These are phyloP conservation scores for Podospora conica DNA, from an alignment of 495 filamentous ascomycete species.

Conservation along the genomic window DNA sequence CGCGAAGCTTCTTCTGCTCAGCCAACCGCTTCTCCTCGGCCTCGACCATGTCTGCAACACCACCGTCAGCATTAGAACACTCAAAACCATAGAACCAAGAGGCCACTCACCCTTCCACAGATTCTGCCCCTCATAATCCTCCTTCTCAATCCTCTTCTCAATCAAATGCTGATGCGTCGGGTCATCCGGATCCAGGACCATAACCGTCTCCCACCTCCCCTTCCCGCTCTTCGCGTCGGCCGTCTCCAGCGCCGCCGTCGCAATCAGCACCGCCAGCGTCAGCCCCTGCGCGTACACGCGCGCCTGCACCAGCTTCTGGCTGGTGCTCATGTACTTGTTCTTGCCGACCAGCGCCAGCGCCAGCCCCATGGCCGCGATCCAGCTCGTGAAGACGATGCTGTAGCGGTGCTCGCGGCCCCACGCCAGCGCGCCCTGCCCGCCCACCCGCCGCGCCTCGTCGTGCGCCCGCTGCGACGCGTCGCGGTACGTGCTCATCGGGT, in stretches of 20 bases:
- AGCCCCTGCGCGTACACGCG: conserved; percentile 96
- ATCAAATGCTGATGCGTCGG: conserved; percentile 64
- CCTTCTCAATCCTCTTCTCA: conserved; percentile 64
- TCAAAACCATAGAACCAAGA: neutral
- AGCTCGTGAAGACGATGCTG: conserved; percentile 75
- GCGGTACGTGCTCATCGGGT: conserved; percentile 59
- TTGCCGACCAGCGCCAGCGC: conserved; percentile 71
- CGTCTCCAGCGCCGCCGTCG: conserved; percentile 84
- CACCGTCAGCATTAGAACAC: neutral
- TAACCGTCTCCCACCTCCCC: conserved; percentile 70
- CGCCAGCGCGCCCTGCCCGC: conserved; percentile 44
- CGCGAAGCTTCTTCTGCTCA: conserved; percentile 46
- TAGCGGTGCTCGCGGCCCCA: conserved; percentile 77
- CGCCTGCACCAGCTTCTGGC: conserved; percentile 95
- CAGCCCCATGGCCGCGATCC: conserved; percentile 75
- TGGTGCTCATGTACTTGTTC: conserved; percentile 64
- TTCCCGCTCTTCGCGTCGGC: conserved; percentile 68
- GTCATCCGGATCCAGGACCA: conserved; percentile 65
- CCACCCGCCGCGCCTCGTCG: conserved; percentile 38
- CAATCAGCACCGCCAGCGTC: conserved; percentile 81
- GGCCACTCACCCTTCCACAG: conserved; percentile 68
- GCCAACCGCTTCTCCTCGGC: conserved; percentile 65
- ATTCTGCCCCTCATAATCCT: conserved; percentile 73
- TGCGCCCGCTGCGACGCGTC: conserved; percentile 47
- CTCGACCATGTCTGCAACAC: conserved; percentile 61